Evolutionary conservation across 148 eudicot species (phyloP).

Genomic region (Rhododendron henanense): DNA sequence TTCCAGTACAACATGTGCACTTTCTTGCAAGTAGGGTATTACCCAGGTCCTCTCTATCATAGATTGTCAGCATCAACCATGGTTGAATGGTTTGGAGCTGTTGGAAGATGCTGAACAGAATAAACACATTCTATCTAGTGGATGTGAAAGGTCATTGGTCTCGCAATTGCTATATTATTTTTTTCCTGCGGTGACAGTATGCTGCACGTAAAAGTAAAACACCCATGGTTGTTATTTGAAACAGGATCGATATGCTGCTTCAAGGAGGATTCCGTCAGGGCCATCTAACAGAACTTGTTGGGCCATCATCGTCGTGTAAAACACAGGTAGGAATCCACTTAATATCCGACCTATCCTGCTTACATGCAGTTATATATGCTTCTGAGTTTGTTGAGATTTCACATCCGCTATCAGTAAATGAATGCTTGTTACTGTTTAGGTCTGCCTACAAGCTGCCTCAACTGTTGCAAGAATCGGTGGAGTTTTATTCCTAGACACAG

Average conservation of each 20-base stretch:
- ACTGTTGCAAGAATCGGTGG: constrained; percentile 50
- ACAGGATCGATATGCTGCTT: constrained; percentile 55
- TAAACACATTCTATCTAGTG: constrained; percentile 40
- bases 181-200: not conserved
- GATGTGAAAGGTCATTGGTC: constrained; percentile 41
- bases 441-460: constrained; percentile 75
- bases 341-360: not conserved
- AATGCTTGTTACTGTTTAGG: constrained; percentile 28
- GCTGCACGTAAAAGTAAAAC: constrained; percentile 2
- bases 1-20: not conserved
- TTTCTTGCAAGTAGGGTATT: constrained; percentile 51
- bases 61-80: constrained; percentile 54
- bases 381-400: not conserved
- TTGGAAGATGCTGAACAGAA: constrained; percentile 52
- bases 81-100: constrained; percentile 72
- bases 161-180: not conserved
- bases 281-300: constrained; percentile 77
- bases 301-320: constrained; percentile 88
- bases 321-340: constrained; percentile 56
- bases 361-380: not conserved
- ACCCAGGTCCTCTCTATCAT: constrained; percentile 52
- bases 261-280: constrained; percentile 62
- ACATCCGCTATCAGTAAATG: not conserved
- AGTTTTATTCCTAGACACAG: constrained; percentile 67
- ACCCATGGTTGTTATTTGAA: constrained; percentile 10